A percentile compares a stretch with the other conserved stretches of the same genome.
These are phyloP conservation scores for Hypsizygus marmoreus DNA, from an alignment of 768 basidiomycete species.

Conservation along the genomic window DNA sequence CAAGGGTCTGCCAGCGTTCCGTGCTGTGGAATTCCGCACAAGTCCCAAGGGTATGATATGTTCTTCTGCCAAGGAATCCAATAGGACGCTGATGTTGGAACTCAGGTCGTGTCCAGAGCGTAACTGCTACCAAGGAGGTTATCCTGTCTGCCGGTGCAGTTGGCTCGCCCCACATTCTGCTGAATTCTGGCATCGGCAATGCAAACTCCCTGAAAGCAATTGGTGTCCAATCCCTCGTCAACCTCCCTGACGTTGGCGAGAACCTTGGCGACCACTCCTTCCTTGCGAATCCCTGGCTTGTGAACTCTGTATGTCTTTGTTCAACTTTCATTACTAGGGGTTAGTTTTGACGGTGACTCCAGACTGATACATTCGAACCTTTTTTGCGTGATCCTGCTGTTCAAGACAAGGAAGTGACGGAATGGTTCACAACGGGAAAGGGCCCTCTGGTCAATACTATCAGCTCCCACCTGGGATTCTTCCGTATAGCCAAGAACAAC, in stretches of 20 bases:
- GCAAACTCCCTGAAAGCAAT: conserved; percentile 12
- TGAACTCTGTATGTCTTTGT: conserved; percentile 8
- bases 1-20: conserved; percentile 8
- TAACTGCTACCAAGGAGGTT: conserved; percentile 30
- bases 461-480: conserved; percentile 21
- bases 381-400: conserved; percentile 14
- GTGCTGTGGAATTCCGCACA: conserved; percentile 15
- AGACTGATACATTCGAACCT: conserved; percentile 18
- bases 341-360: background rate
- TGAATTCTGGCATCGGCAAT: conserved; percentile 30
- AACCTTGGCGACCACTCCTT: conserved; percentile 25
- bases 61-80: background rate
- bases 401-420: conserved; percentile 5
- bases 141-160: conserved; percentile 33
- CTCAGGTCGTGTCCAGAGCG: conserved; percentile 10
- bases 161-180: conserved; percentile 28
- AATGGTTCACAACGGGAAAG: conserved; percentile 20
- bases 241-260: conserved; percentile 24
- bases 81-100: background rate
- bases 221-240: conserved; percentile 14
- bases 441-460: conserved; percentile 21
- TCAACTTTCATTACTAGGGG: too few species aligned
- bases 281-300: conserved; percentile 12
- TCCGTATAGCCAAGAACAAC: conserved; percentile 22
- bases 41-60: conserved; percentile 1